Evolutionary conservation across 331 rosid species (phyloP).

Genomic region (Malus hybrid): DNA sequence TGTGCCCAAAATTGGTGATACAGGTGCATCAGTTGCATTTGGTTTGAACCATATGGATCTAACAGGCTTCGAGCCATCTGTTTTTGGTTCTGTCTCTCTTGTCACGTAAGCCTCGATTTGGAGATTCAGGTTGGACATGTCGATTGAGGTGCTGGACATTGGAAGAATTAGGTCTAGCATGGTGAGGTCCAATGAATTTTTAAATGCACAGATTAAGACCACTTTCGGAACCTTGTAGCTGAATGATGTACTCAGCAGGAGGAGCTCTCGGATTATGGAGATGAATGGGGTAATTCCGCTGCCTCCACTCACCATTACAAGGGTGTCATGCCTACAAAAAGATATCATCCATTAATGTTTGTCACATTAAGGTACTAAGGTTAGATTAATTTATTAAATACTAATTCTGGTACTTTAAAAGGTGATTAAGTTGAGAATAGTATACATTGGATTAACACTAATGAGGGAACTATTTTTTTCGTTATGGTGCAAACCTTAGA

Average conservation of each 20-base stretch:
- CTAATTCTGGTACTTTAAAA: neutral
- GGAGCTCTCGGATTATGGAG: conserved; percentile 56
- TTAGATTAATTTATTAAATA: too few species aligned
- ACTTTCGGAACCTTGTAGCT: conserved; percentile 47
- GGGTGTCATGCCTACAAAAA: conserved; percentile 38
- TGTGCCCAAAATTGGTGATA: conserved; percentile 46
- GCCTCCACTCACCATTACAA: conserved; percentile 78
- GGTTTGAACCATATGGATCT: conserved; percentile 42
- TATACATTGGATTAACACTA: neutral
- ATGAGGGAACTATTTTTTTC: neutral
- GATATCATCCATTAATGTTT: neutral
- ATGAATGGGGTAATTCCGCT: conserved; percentile 76
- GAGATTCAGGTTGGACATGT: conserved; percentile 29
- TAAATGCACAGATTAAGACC: conserved; percentile 44
- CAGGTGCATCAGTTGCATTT: conserved; percentile 35
- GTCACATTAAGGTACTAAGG: too few species aligned
- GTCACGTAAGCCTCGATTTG: conserved; percentile 58
- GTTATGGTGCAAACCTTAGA: conserved; percentile 28
- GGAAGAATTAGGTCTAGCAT: conserved; percentile 62
- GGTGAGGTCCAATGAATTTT: conserved; percentile 35
- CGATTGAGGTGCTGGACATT: conserved; percentile 24
- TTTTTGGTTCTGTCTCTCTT: conserved; percentile 37
- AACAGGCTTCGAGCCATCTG: neutral
- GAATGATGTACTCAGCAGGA: conserved; percentile 20
- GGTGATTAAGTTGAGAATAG: neutral